These are phyloP conservation scores for Penicillium psychrosexuale DNA, from an alignment of 2,329 filamentous ascomycete species.

Conservation along the genomic window DNA sequence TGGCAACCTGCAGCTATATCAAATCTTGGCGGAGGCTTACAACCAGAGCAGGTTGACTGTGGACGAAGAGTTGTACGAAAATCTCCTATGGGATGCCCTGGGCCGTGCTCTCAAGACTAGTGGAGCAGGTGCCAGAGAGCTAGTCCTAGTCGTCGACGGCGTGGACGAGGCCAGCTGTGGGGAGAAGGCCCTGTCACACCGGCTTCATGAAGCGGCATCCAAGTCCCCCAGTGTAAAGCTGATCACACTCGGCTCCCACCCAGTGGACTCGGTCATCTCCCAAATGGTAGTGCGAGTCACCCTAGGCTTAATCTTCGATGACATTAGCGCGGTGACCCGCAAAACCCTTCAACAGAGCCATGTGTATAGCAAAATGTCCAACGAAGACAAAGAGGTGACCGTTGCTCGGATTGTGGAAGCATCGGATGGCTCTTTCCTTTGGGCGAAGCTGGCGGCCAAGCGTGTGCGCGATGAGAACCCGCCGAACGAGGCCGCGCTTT, in stretches of 20 bases:
- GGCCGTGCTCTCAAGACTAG: constrained; percentile 28
- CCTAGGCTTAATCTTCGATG: constrained; percentile 36
- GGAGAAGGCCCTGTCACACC: constrained; percentile 29
- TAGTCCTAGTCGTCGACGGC: constrained; percentile 41
- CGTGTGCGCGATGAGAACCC: constrained; percentile 28
- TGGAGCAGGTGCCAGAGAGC: constrained; percentile 32
- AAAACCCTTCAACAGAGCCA: constrained; percentile 23
- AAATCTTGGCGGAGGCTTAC: constrained; percentile 34
- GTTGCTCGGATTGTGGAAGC: constrained; percentile 34
- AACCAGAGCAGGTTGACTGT: constrained; percentile 25
- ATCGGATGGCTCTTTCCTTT: constrained; percentile 39
- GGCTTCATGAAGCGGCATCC: constrained; percentile 23
- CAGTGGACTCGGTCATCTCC: constrained; percentile 8
- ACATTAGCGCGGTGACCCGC: constrained; percentile 35
- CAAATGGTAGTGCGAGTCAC: constrained; percentile 28
- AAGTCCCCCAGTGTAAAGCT: constrained; percentile 28
- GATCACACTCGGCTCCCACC: constrained; percentile 31
- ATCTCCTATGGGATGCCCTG: constrained; percentile 37
- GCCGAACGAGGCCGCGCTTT: constrained; percentile 19
- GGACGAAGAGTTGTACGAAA: constrained; percentile 31
- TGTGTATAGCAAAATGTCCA: constrained; percentile 25
- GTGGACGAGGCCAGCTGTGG: constrained; percentile 36
- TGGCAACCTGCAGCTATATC: constrained; percentile 39
- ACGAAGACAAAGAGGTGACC: constrained; percentile 34
- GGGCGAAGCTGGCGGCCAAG: constrained; percentile 39